Conservation (phyloP, 352 stramenopile species). For the Pythium aristosporum region DNA sequence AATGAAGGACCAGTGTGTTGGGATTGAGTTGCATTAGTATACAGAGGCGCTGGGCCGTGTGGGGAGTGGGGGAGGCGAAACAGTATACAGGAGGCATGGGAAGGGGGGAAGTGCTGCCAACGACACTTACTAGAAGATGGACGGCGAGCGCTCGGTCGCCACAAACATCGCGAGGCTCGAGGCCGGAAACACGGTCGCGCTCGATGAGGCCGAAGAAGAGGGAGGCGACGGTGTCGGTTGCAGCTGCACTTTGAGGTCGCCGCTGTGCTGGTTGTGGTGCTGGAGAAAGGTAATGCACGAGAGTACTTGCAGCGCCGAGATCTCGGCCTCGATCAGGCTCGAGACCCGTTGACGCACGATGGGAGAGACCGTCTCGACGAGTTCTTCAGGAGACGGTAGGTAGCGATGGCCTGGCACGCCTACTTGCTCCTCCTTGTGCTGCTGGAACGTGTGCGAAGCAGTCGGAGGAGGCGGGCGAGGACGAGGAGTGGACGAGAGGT, state of each 20-base stretch:
- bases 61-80: neutral
- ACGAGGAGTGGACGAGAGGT: constrained; percentile 3
- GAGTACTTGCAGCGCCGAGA: constrained; percentile 80
- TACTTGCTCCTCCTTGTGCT: constrained; percentile 22
- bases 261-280: constrained; percentile 39
- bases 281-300: constrained; percentile 71
- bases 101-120: neutral
- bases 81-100: constrained; percentile 8
- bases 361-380: constrained; percentile 69
- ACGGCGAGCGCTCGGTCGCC: constrained; percentile 52
- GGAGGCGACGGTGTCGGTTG: constrained; percentile 22
- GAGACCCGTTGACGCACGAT: constrained; percentile 67
- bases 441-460: constrained; percentile 11
- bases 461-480: neutral
- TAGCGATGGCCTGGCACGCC: constrained; percentile 19
- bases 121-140: constrained; percentile 48
- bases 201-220: neutral
- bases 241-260: constrained; percentile 28
- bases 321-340: constrained; percentile 72
- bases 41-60: neutral
- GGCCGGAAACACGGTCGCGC: constrained; percentile 10
- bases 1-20: neutral
- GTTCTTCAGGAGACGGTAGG: constrained; percentile 73
- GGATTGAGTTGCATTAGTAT: neutral
- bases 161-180: constrained; percentile 44